phyloP scores from a whole-genome alignment of 441 rosid species.

The Viola pubescens region DNA sequence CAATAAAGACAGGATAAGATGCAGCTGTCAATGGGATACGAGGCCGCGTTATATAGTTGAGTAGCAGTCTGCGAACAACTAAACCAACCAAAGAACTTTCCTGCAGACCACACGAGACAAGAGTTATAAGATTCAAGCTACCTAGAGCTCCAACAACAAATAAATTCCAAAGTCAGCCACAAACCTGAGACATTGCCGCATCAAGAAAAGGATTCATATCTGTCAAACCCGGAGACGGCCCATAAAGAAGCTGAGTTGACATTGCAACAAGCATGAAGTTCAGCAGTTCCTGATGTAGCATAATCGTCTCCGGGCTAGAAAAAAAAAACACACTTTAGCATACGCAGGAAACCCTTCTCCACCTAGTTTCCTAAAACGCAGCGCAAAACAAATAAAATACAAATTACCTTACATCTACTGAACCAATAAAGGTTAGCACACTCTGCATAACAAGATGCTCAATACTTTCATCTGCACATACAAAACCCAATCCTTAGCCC shows the following conservation, averaged over 20 bases:
- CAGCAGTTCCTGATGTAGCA: conserved; percentile 87
- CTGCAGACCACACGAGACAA: conserved; percentile 33
- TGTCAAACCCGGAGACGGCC: conserved; percentile 64
- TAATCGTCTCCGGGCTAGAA: conserved; percentile 56
- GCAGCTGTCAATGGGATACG: conserved; percentile 34
- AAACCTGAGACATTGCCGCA: conserved; percentile 90
- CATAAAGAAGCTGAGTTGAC: conserved; percentile 91
- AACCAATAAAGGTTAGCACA: conserved; percentile 68
- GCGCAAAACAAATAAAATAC: conserved; percentile 4
- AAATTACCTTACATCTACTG: conserved; percentile 71
- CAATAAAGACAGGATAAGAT: conserved; percentile 47
- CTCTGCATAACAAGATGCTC: conserved; percentile 67
- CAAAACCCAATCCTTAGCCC: conserved; percentile 19
- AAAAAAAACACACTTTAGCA: background rate
- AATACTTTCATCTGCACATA: conserved; percentile 61
- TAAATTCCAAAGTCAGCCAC: conserved; percentile 1
- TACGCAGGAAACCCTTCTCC: background rate
- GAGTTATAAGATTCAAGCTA: conserved; percentile 5
- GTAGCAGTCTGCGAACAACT: conserved; percentile 63
- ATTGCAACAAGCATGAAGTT: conserved; percentile 76
- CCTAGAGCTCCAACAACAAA: conserved; percentile 8
- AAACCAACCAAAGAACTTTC: conserved; percentile 60
- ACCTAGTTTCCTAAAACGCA: background rate
- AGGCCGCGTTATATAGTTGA: conserved; percentile 64
- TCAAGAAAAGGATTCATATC: conserved; percentile 83